Evolutionary conservation across 2,329 filamentous ascomycete species (phyloP).

Genomic region (Aspergillus texensis): DNA sequence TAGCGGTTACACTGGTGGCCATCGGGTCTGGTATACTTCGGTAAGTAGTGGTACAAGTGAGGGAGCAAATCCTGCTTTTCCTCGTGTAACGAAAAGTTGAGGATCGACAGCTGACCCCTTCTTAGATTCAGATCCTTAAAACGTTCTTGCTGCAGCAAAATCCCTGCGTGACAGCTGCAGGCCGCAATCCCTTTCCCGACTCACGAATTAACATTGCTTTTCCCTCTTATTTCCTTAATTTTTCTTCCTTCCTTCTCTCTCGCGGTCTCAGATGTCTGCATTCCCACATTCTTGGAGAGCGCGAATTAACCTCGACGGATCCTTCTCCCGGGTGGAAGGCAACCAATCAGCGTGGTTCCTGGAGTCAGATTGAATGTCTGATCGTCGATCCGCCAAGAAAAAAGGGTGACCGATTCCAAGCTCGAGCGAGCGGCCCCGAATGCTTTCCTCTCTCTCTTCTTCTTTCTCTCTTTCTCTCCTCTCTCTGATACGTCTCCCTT

Average conservation of each 20-base stretch:
- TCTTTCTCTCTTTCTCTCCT: background rate
- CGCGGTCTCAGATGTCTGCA: conserved; percentile 2
- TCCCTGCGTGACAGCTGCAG: conserved; percentile 14
- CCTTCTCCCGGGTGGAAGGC: background rate
- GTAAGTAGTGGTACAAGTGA: conserved; percentile 2
- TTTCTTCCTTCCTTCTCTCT: background rate
- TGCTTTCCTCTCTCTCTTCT: conserved; percentile 1
- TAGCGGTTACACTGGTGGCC: conserved; percentile 17
- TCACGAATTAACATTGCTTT: background rate
- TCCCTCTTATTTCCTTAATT: background rate
- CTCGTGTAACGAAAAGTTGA: background rate
- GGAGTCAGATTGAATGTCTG: background rate
- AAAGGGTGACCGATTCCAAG: background rate
- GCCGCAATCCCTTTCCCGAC: background rate
- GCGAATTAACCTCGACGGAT: background rate
- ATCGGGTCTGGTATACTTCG: background rate
- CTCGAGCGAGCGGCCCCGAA: background rate
- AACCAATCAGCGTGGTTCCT: background rate
- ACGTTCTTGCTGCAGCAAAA: conserved; percentile 6
- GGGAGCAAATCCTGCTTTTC: conserved; percentile 1
- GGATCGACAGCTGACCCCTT: background rate
- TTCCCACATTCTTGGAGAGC: conserved; percentile 5
- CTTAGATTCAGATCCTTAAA: background rate
- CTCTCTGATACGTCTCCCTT: conserved; percentile 3
- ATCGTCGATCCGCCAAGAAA: conserved; percentile 5